phyloP scores from a whole-genome alignment of 345 rosid genomes.

The Populus simonii region DNA sequence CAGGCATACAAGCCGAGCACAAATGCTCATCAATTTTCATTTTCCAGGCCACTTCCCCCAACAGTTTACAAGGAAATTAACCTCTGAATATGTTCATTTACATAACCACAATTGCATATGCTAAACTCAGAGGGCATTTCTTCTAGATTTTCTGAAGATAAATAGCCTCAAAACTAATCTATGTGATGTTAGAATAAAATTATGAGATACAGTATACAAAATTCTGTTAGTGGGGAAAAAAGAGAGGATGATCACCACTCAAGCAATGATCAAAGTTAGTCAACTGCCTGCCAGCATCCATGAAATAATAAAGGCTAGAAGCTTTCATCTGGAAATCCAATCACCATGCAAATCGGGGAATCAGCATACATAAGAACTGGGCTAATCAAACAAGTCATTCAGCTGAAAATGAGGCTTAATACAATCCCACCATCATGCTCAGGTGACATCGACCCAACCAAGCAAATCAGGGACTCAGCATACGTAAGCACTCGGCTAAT shows the following conservation, averaged over 20 bases:
- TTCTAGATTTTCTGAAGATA: neutral
- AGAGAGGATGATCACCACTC: neutral
- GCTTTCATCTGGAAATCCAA: neutral
- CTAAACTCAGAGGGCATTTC: slow-evolving; percentile 4
- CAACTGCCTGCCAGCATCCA: slow-evolving; percentile 5
- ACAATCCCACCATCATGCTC: neutral
- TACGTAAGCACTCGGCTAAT: too few species aligned
- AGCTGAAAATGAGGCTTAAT: neutral
- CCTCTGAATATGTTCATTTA: slow-evolving; percentile 10
- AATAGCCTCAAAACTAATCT: neutral
- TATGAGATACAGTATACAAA: slow-evolving; percentile 13
- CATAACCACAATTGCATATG: slow-evolving; percentile 2
- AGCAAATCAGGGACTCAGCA: too few species aligned
- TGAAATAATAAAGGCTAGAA: neutral
- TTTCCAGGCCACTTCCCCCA: neutral
- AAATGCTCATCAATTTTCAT: neutral
- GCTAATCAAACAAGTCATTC: neutral
- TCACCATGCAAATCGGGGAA: neutral
- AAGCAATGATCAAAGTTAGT: neutral
- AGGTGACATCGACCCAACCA: neutral
- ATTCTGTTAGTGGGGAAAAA: slow-evolving; percentile 17
- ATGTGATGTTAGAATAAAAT: slow-evolving; percentile 18
- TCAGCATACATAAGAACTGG: neutral
- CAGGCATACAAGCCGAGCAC: neutral
- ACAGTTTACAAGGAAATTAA: neutral